Percentiles rank a stretch among this genome's conserved stretches.
phyloP scores from a whole-genome alignment of 495 filamentous ascomycete genomes.

The Hypomontagnella submonticulosa region DNA sequence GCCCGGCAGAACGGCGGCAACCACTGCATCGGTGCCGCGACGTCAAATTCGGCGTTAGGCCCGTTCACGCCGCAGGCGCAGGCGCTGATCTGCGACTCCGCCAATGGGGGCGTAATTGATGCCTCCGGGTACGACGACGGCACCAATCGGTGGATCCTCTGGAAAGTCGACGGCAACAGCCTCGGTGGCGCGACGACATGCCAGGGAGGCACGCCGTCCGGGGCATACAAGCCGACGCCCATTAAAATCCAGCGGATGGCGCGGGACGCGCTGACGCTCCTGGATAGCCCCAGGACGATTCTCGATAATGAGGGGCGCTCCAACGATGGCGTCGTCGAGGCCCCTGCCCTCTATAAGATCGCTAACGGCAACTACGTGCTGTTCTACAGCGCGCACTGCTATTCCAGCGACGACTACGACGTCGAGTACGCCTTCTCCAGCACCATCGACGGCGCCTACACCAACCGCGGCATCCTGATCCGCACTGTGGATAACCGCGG shows the following conservation, averaged over 20 bases:
- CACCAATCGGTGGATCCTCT: constrained; percentile 64
- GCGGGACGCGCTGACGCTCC: constrained; percentile 60
- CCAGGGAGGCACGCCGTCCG: constrained; percentile 41
- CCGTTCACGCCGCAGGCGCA: constrained; percentile 58
- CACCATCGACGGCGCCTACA: constrained; percentile 61
- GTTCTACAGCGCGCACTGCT: constrained; percentile 71
- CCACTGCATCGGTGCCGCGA: constrained; percentile 66
- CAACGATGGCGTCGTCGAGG: constrained; percentile 70
- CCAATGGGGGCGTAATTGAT: constrained; percentile 66
- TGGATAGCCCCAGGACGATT: constrained; percentile 61
- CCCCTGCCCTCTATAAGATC: constrained; percentile 63
- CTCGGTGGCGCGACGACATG: constrained; percentile 51
- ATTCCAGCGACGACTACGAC: constrained; percentile 62
- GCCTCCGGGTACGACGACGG: constrained; percentile 65
- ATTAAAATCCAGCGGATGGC: constrained; percentile 66
- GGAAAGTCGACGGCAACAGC: constrained; percentile 70
- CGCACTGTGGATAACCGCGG: constrained; percentile 44
- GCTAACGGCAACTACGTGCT: constrained; percentile 65
- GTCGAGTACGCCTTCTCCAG: constrained; percentile 64
- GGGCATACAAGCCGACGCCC: constrained; percentile 56
- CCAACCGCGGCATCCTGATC: constrained; percentile 50
- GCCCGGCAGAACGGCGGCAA: constrained; percentile 52
- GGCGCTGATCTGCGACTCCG: constrained; percentile 60
- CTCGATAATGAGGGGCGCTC: constrained; percentile 61
- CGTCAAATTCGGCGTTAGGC: constrained; percentile 54